Evolutionary conservation across 495 filamentous ascomycete species (phyloP).

Genomic region (Hyaloscypha bicolor): DNA sequence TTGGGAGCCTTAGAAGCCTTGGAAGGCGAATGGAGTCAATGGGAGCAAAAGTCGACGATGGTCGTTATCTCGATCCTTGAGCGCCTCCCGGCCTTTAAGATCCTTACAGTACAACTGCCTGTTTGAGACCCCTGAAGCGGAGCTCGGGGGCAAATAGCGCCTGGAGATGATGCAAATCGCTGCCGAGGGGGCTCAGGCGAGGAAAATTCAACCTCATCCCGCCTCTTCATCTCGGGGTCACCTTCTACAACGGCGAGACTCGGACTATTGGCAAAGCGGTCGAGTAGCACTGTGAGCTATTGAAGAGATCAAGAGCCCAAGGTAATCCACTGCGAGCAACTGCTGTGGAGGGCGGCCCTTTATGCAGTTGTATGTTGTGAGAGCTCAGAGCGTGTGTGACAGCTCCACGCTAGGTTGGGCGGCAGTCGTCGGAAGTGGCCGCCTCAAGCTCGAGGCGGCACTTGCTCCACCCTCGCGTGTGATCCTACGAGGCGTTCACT

Average conservation of each 20-base stretch:
- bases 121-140: constrained; percentile 6
- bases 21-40: background rate
- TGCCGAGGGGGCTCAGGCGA: constrained; percentile 4
- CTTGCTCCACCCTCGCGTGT: background rate
- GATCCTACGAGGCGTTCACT: background rate
- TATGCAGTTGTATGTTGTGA: background rate
- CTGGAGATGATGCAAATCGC: background rate
- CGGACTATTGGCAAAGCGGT: background rate
- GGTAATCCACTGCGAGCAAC: background rate
- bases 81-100: background rate
- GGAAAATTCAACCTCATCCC: constrained; percentile 17
- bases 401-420: background rate
- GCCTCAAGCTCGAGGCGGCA: background rate
- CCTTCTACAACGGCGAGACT: background rate
- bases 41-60: background rate
- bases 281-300: background rate
- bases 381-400: background rate
- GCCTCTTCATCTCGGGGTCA: background rate
- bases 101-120: constrained; percentile 3
- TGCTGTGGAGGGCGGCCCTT: background rate
- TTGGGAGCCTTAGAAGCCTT: background rate
- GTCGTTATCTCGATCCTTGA: background rate
- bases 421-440: background rate
- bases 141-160: background rate
- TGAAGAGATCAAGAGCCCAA: background rate